These are phyloP conservation scores for Arctium lappa DNA, from an alignment of 129 eudicot species.

Conservation along the genomic window DNA sequence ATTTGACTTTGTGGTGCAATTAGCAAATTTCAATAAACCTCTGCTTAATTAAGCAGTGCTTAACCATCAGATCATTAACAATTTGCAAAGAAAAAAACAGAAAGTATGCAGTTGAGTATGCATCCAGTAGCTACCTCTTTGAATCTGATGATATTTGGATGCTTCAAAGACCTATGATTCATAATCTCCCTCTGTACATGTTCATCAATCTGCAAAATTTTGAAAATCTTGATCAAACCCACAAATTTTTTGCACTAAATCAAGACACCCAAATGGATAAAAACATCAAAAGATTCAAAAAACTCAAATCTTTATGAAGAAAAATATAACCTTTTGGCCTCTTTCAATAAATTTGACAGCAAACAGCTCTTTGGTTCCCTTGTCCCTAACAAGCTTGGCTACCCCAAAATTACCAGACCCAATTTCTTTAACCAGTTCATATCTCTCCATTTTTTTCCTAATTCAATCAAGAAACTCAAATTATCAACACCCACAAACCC, in stretches of 20 bases:
- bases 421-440: constrained; percentile 56
- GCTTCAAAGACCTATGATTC: constrained; percentile 78
- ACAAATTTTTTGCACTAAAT: not conserved
- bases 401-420: constrained; percentile 78
- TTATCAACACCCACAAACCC: constrained; percentile 13
- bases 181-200: constrained; percentile 78
- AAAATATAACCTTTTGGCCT: constrained; percentile 49
- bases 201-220: constrained; percentile 70
- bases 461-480: constrained; percentile 19
- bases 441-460: constrained; percentile 48
- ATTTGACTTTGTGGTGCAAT: constrained; percentile 1
- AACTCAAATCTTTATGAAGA: not conserved
- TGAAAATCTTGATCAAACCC: constrained; percentile 16
- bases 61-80: not conserved
- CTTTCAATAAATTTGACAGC: constrained; percentile 75
- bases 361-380: constrained; percentile 41
- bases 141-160: constrained; percentile 79
- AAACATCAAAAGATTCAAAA: not conserved
- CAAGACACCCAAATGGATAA: not conserved
- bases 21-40: not conserved
- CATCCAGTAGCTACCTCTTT: constrained; percentile 54
- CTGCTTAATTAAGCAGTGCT: not conserved
- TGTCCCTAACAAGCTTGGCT: constrained; percentile 70
- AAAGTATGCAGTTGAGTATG: not conserved
- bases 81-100: not conserved